These are phyloP conservation scores for Liriodendron chinense DNA, from an alignment of 164 flowering plant species.

Conservation along the genomic window DNA sequence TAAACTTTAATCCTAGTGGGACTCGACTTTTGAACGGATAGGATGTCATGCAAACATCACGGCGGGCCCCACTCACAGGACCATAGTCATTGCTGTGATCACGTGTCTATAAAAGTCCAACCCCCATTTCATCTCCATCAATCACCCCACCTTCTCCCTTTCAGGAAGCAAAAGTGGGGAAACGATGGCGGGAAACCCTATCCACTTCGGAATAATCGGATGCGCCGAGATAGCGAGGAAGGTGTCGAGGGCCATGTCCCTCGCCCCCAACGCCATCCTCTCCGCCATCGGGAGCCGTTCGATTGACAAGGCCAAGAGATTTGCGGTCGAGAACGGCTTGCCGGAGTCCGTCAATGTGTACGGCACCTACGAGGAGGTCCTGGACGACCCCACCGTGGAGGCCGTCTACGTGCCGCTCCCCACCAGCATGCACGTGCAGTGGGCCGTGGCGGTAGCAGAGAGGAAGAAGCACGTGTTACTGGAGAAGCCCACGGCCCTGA, in stretches of 20 bases:
- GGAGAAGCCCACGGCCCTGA: constrained; percentile 4
- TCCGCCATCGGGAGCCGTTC: constrained; percentile 2
- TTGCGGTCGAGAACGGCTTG: neutral
- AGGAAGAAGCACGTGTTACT: neutral
- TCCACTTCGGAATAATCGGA: neutral
- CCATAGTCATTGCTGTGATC: no score
- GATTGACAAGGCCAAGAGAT: neutral
- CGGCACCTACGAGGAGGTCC: neutral
- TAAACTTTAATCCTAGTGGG: no score
- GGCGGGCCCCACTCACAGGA: no score
- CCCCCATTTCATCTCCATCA: neutral
- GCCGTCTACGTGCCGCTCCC: neutral
- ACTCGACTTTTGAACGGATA: no score
- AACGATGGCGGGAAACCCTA: neutral
- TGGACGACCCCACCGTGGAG: neutral
- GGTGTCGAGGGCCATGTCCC: neutral
- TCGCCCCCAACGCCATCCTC: neutral
- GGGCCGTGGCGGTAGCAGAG: neutral
- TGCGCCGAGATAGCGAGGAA: neutral
- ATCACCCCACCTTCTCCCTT: neutral
- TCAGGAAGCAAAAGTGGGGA: neutral
- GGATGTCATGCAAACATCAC: no score
- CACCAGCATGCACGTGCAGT: neutral
- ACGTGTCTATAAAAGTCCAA: no score
- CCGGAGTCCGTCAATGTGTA: neutral